phyloP scores from a whole-genome alignment of 768 basidiomycete species.

The Boletus fagicola region DNA sequence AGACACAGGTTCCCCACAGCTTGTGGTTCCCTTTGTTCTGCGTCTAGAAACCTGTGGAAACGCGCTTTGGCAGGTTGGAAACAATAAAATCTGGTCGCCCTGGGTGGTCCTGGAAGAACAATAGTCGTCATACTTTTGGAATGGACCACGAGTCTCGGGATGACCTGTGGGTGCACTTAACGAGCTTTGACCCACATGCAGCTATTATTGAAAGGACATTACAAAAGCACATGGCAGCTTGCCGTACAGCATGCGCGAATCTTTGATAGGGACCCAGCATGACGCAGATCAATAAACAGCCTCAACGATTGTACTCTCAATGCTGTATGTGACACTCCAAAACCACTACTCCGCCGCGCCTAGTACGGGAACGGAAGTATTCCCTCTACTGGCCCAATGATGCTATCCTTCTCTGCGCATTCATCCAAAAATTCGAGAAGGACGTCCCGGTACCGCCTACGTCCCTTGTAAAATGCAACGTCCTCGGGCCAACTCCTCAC shows the following conservation, averaged over 20 bases:
- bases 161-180: neutral
- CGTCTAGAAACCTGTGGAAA: constrained; percentile 8
- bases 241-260: neutral
- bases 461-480: constrained; percentile 39
- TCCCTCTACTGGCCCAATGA: constrained; percentile 13
- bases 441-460: constrained; percentile 22
- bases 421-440: constrained; percentile 28
- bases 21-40: constrained; percentile 18
- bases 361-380: constrained; percentile 23
- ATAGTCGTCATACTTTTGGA: neutral
- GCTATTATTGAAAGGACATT: neutral
- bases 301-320: neutral
- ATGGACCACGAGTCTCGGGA: neutral
- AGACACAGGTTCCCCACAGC: constrained; percentile 18
- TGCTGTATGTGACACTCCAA: neutral
- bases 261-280: neutral
- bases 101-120: constrained; percentile 2
- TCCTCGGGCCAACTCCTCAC: constrained; percentile 69
- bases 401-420: constrained; percentile 21
- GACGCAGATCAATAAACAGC: neutral
- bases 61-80: constrained; percentile 6
- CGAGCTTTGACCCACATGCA: neutral
- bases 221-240: neutral
- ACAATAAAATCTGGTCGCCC: constrained; percentile 9
- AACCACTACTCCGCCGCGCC: neutral